phyloP scores from a whole-genome alignment of 768 basidiomycete species.

The Amanita muscaria region DNA sequence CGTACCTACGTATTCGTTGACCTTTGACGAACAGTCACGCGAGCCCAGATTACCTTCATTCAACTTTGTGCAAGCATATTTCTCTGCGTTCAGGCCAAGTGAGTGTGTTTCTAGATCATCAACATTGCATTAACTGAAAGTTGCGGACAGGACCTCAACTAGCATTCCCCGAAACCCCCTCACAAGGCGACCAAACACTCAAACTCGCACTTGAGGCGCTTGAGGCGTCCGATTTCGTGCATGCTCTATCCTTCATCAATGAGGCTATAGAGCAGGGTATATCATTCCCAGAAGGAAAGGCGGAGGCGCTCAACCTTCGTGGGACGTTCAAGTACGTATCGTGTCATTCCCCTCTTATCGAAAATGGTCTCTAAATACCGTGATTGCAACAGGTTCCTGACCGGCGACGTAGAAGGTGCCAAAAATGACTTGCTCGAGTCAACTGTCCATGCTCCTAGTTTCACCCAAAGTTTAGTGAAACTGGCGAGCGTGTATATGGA shows the following conservation, averaged over 20 bases:
- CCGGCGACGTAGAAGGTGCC: constrained; percentile 73
- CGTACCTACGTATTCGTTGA: not conserved
- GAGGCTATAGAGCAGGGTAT: constrained; percentile 86
- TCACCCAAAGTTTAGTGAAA: constrained; percentile 91
- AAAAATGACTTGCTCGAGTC: constrained; percentile 78
- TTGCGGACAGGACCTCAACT: constrained; percentile 50
- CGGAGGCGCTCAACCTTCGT: constrained; percentile 85
- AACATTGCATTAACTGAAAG: not conserved
- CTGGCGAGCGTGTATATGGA: constrained; percentile 98
- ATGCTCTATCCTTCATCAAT: constrained; percentile 69
- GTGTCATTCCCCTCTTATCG: not conserved
- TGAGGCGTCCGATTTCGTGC: constrained; percentile 73
- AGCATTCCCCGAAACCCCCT: constrained; percentile 61
- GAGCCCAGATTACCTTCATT: constrained; percentile 80
- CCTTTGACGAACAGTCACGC: constrained; percentile 49
- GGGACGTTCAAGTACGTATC: constrained; percentile 86
- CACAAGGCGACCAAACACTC: constrained; percentile 79
- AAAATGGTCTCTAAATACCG: not conserved
- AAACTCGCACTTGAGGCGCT: constrained; percentile 76
- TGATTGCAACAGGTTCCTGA: constrained; percentile 60
- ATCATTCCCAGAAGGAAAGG: constrained; percentile 63
- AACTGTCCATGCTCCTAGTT: constrained; percentile 52
- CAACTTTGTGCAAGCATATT: constrained; percentile 92
- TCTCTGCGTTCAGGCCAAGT: constrained; percentile 93
- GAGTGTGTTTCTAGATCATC: constrained; percentile 17